A percentile compares a stretch with the other conserved stretches of the same genome.
Evolutionary conservation across 2,329 filamentous ascomycete genomes (phyloP).

Genomic region (Setomelanomma holmii): DNA sequence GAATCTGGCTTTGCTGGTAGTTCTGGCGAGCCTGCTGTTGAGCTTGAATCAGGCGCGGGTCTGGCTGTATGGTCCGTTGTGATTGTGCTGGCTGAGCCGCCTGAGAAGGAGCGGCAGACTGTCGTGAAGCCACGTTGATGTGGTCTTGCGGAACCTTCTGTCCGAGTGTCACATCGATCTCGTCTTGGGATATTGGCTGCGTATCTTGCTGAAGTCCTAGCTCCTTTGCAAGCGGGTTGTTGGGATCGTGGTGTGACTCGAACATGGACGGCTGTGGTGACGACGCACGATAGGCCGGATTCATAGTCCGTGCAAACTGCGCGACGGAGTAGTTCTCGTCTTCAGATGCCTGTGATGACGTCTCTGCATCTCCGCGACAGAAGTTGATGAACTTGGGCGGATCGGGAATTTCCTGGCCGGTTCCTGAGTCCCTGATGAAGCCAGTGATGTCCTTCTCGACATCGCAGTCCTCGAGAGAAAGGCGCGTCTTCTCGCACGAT

Average conservation of each 20-base stretch:
- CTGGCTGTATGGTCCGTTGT: slow-evolving; percentile 37
- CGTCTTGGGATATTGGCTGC: slow-evolving; percentile 36
- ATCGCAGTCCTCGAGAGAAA: slow-evolving; percentile 93
- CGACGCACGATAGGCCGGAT: slow-evolving; percentile 92
- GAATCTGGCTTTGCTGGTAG: slow-evolving; percentile 66
- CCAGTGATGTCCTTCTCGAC: slow-evolving; percentile 91
- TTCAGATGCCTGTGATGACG: slow-evolving; percentile 80
- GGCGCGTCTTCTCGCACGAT: slow-evolving; percentile 89
- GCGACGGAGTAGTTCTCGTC: slow-evolving; percentile 93
- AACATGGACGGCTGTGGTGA: slow-evolving; percentile 94
- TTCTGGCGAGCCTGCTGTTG: slow-evolving; percentile 48
- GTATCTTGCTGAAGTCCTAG: slow-evolving; percentile 62
- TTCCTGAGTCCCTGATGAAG: slow-evolving; percentile 90
- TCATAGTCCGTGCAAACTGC: slow-evolving; percentile 93
- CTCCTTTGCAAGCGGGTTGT: slow-evolving; percentile 74
- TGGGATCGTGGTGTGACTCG: slow-evolving; percentile 89
- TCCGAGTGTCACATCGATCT: slow-evolving; percentile 23
- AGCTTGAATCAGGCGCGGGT: slow-evolving; percentile 45
- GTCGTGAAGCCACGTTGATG: slow-evolving; percentile 23
- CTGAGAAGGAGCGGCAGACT: slow-evolving; percentile 20
- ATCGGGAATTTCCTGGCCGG: slow-evolving; percentile 96
- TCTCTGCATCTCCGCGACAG: slow-evolving; percentile 86
- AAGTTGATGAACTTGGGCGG: slow-evolving; percentile 99
- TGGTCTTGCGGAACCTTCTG: slow-evolving; percentile 29
- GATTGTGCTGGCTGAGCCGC: slow-evolving; percentile 11